Base-by-base conservation (phyloP, 2,329 filamentous ascomycete genomes). In the Xylariomycetidae sp. region DNA sequence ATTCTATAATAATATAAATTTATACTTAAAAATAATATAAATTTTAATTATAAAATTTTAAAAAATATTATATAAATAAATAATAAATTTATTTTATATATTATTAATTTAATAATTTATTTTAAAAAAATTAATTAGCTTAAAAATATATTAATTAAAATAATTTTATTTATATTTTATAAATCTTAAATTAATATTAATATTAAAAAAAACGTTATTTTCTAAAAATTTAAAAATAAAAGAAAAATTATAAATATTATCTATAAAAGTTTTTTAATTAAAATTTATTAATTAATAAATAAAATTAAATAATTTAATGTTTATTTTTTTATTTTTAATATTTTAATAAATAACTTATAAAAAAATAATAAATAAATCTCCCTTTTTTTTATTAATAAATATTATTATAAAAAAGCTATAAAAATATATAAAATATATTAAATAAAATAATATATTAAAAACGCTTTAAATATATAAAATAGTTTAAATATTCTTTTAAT, bases 11-110 rank as follows among this genome's bases (percentile, higher is more conserved):
- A n/a, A n/a, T n/a, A n/a, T n/a, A n/a, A n/a, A n/a, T n/a, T n/a
- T n/a, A 27, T 15, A 7, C 13, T 27, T 8, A 8, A 27, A 27
- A 27, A 27, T 15, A 15, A 27, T 15, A 15, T 27, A 11, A 15
- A 27, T 27, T 27, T 27, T 27, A 27, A 27, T 15, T 27, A 27
- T 15, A 15, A 27, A 27, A 13, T 27, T 27, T 27, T 27, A 9
- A 15, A n/a, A 8, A 27, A 27, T 15, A 15, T 27, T 10, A 27
- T 27, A 27, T 27, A 27, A n/a, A n/a, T 27, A 27, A 27, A 27
- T 27, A 27, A 15, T 15, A 27, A 27, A 27, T 15, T 15, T 15
- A 15, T 27, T n/a, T 13, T 27, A 27, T 27, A 27, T 27, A 27
- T 27, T 27, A 30, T 30, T 17, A 17, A 18, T 13, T 6, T 30